A percentile compares a stretch with the other conserved stretches of the same genome.
These are phyloP conservation scores for Lignosus rhinocerotis DNA, from an alignment of 1,284 basidiomycete genomes.

Conservation along the genomic window DNA sequence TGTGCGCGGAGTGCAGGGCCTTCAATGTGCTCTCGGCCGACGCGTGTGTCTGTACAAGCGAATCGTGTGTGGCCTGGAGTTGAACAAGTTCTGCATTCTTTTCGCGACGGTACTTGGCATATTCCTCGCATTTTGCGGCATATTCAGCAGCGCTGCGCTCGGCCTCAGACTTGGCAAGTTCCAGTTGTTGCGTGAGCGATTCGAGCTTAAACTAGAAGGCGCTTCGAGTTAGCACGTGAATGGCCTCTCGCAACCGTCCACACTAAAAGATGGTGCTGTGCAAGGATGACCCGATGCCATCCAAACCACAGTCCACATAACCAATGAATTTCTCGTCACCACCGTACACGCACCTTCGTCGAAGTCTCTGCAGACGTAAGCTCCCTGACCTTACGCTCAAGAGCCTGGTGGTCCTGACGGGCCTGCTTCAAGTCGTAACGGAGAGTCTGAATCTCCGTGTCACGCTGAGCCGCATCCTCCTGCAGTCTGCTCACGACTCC, in stretches of 20 bases:
- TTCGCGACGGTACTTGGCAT: slow-evolving; percentile 66
- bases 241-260: no score
- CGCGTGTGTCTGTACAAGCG: slow-evolving; percentile 61
- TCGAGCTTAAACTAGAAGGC: slow-evolving; percentile 72
- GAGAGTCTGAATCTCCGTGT: slow-evolving; percentile 71
- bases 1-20: slow-evolving; percentile 68
- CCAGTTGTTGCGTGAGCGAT: slow-evolving; percentile 75
- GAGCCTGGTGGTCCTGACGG: slow-evolving; percentile 66
- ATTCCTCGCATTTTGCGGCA: slow-evolving; percentile 67
- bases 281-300: no score
- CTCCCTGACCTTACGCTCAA: slow-evolving; percentile 70
- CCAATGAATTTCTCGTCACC: no score
- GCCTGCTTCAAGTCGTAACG: slow-evolving; percentile 71
- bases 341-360: slow-evolving; percentile 50
- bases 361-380: slow-evolving; percentile 69
- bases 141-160: slow-evolving; percentile 68
- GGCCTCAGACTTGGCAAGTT: slow-evolving; percentile 69
- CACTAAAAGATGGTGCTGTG: neutral
- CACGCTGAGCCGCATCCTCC: slow-evolving; percentile 66
- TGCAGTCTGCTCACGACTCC: slow-evolving; percentile 72
- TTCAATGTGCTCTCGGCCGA: slow-evolving; percentile 66
- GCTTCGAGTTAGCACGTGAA: neutral
- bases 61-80: slow-evolving; percentile 73
- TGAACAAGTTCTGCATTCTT: slow-evolving; percentile 76
- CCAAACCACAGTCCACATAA: no score